phyloP scores from a whole-genome alignment of 2,329 filamentous ascomycete genomes.

The Neofusicoccum sp. region DNA sequence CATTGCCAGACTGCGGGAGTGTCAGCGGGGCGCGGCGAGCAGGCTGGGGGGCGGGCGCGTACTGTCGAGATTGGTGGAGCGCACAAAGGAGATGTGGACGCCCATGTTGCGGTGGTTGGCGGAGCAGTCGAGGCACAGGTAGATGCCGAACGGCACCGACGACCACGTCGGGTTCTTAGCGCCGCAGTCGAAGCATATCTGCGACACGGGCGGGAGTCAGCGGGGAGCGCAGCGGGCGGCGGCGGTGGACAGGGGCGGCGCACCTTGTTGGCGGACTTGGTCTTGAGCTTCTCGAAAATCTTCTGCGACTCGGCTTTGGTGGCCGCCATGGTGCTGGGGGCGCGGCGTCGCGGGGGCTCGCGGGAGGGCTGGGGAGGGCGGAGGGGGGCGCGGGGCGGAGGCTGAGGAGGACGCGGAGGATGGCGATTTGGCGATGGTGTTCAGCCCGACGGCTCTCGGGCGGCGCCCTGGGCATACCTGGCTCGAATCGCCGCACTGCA shows the following conservation, averaged over 20 bases:
- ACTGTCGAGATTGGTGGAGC: conserved; percentile 98
- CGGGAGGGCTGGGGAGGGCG: neutral
- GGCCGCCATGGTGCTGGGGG: conserved; percentile 56
- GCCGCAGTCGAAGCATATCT: conserved; percentile 98
- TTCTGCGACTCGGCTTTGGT: conserved; percentile 93
- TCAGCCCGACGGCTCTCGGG: conserved; percentile 9
- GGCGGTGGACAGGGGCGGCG: conserved; percentile 26
- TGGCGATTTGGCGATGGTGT: conserved; percentile 11
- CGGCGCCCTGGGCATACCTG: neutral
- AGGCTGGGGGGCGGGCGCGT: conserved; percentile 44
- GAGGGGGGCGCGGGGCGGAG: neutral
- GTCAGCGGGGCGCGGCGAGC: conserved; percentile 28
- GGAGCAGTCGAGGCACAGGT: conserved; percentile 96
- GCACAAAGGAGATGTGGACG: conserved; percentile 98
- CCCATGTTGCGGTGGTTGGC: conserved; percentile 96
- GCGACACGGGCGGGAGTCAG: conserved; percentile 19
- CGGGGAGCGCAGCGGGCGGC: neutral
- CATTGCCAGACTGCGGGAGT: conserved; percentile 74
- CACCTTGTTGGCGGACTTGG: conserved; percentile 93
- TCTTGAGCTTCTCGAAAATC: conserved; percentile 96
- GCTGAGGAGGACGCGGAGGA: neutral
- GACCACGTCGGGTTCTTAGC: conserved; percentile 99
- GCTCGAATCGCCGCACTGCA: conserved; percentile 3
- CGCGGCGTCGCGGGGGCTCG: neutral
- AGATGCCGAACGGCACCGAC: conserved; percentile 94